phyloP scores from a whole-genome alignment of 2,329 filamentous ascomycete genomes.

The Exophiala alcalophila region DNA sequence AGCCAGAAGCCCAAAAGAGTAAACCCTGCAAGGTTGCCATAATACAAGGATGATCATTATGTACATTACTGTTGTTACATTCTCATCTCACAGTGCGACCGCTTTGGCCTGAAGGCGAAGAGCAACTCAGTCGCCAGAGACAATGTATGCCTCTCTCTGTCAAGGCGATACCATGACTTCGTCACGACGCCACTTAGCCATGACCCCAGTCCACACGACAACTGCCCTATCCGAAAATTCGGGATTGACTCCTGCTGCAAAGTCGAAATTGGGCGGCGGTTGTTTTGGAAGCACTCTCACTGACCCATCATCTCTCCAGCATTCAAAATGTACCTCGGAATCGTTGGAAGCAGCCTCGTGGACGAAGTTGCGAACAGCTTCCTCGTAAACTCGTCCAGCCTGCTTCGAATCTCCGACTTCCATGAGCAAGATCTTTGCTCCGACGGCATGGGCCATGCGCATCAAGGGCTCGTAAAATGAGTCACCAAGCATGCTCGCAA shows the following conservation, averaged over 20 bases:
- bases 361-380: constrained; percentile 6
- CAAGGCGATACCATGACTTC: no score
- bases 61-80: no score
- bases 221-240: constrained; percentile 17
- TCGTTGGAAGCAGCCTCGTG: background rate
- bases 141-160: no score
- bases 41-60: no score
- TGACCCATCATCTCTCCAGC: constrained; percentile 26
- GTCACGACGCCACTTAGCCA: constrained; percentile 15
- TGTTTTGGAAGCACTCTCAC: constrained; percentile 2
- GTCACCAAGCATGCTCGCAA: constrained; percentile 39
- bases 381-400: constrained; percentile 58
- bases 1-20: no score
- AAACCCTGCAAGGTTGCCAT: no score
- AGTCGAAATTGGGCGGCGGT: background rate
- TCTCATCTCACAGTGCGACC: no score
- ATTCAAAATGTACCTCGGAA: constrained; percentile 12
- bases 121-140: no score
- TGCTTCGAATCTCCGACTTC: constrained; percentile 71
- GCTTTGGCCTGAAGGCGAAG: no score
- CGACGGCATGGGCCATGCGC: constrained; percentile 49
- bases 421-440: constrained; percentile 59
- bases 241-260: background rate
- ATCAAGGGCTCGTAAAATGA: constrained; percentile 69
- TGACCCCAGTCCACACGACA: constrained; percentile 9